Evolutionary conservation across 2,329 filamentous ascomycete genomes (phyloP).

Genomic region (Colletotrichum lentis): DNA sequence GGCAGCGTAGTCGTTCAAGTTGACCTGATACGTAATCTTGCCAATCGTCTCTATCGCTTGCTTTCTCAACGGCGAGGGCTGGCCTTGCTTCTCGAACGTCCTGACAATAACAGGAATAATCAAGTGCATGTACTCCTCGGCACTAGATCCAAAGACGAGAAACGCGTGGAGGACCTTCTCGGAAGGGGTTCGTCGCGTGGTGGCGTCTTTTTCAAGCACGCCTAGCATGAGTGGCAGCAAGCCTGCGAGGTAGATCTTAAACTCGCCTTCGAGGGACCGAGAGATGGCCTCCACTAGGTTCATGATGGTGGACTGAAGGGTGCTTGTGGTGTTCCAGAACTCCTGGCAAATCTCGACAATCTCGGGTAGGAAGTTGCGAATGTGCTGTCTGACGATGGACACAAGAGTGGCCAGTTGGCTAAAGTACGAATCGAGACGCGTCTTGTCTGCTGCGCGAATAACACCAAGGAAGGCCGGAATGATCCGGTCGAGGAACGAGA

Average conservation of each 20-base stretch:
- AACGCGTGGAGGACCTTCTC: conserved; percentile 95
- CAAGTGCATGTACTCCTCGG: conserved; percentile 98
- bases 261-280: conserved; percentile 92
- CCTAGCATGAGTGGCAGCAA: conserved; percentile 93
- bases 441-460: conserved; percentile 80
- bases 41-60: conserved; percentile 94
- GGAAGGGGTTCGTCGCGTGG: conserved; percentile 78
- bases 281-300: conserved; percentile 93
- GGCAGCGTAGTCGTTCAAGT: conserved; percentile 94
- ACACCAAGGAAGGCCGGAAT: conserved; percentile 93
- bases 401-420: conserved; percentile 94
- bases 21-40: conserved; percentile 93
- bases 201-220: conserved; percentile 85
- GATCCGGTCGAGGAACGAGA: conserved; percentile 91
- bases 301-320: conserved; percentile 89
- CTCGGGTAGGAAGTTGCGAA: conserved; percentile 85
- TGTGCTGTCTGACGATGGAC: conserved; percentile 94
- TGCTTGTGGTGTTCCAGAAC: conserved; percentile 84
- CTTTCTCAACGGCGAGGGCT: conserved; percentile 81
- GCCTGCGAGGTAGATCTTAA: conserved; percentile 92
- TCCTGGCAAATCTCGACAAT: conserved; percentile 88
- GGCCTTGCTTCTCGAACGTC: conserved; percentile 88
- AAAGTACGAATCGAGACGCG: conserved; percentile 92
- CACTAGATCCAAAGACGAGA: conserved; percentile 92
- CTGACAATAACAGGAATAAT: conserved; percentile 96